A percentile compares a stretch with the other conserved stretches of the same genome.
phyloP scores from a whole-genome alignment of 306 rosid genomes.

The Medicago truncatula region DNA sequence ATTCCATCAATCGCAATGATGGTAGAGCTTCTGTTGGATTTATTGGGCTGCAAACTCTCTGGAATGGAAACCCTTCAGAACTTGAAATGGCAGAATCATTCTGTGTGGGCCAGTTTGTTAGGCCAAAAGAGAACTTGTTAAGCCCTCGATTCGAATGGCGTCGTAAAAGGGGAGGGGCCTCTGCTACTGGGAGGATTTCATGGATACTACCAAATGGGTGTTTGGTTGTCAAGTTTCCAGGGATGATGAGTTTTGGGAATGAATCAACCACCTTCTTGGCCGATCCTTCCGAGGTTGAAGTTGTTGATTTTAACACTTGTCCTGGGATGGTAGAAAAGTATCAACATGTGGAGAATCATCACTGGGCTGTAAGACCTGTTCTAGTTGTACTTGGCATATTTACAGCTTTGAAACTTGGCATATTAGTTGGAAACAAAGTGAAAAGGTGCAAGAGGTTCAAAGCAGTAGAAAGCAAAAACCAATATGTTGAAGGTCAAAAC shows the following conservation, averaged over 20 bases:
- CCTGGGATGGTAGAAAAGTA: constrained; percentile 75
- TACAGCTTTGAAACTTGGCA: constrained; percentile 77
- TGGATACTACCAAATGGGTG: constrained; percentile 90
- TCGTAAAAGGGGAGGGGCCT: constrained; percentile 57
- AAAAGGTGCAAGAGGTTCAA: constrained; percentile 55
- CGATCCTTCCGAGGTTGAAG: constrained; percentile 90
- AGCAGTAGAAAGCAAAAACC: constrained; percentile 50
- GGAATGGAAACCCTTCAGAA: constrained; percentile 73
- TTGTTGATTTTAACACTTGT: constrained; percentile 64
- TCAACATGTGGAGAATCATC: constrained; percentile 91
- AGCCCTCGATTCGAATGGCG: constrained; percentile 90
- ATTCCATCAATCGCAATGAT: constrained; percentile 67
- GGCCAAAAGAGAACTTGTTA: constrained; percentile 60
- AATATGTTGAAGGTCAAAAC: constrained; percentile 58
- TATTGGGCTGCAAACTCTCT: constrained; percentile 74
- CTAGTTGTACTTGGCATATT: constrained; percentile 70
- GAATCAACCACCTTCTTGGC: constrained; percentile 64
- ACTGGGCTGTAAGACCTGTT: constrained; percentile 87
- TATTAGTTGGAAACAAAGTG: constrained; percentile 61
- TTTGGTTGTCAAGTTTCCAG: constrained; percentile 82
- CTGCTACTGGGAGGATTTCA: constrained; percentile 76
- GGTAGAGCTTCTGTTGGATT: constrained; percentile 74
- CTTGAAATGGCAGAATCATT: constrained; percentile 79
- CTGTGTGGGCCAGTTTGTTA: constrained; percentile 81
- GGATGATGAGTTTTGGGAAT: constrained; percentile 63